These are phyloP conservation scores for Alternaria consortialis DNA, from an alignment of 2,329 filamentous ascomycete species.

Conservation along the genomic window DNA sequence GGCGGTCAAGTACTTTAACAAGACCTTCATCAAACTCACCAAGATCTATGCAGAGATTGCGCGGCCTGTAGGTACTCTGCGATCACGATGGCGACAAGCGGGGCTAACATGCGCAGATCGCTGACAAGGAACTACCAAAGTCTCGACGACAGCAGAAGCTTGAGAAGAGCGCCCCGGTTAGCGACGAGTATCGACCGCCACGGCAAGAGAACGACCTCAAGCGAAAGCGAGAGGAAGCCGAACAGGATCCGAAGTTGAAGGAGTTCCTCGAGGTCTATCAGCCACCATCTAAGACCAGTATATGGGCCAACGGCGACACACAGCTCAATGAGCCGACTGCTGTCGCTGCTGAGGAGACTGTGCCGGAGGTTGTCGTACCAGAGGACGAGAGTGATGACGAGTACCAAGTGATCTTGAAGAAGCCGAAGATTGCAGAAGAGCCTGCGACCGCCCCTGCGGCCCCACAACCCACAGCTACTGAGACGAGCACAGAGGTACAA, in stretches of 20 bases:
- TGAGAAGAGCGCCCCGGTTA: conserved; percentile 33
- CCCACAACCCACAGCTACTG: background rate
- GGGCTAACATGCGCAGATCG: conserved; percentile 46
- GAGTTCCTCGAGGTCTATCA: conserved; percentile 89
- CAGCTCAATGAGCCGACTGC: conserved; percentile 22
- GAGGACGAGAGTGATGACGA: conserved; percentile 75
- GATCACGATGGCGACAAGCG: background rate
- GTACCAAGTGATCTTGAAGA: conserved; percentile 71
- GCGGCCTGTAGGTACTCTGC: conserved; percentile 68
- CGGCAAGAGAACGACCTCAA: conserved; percentile 62
- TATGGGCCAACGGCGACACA: conserved; percentile 66
- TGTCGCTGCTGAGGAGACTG: conserved; percentile 26
- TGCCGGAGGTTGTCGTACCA: conserved; percentile 36
- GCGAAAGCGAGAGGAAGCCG: conserved; percentile 68
- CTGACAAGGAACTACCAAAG: conserved; percentile 47
- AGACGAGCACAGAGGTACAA: conserved; percentile 2
- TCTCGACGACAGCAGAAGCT: conserved; percentile 44
- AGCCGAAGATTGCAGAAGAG: conserved; percentile 45
- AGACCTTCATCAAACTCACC: conserved; percentile 93
- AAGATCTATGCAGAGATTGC: conserved; percentile 91
- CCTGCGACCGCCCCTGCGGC: conserved; percentile 14
- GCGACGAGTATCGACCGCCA: conserved; percentile 38
- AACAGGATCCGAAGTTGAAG: conserved; percentile 79
- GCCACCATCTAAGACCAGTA: conserved; percentile 69
- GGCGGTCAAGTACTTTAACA: conserved; percentile 95